Conservation (phyloP, 1,284 basidiomycete genomes). For the Garcileccinum viscosum region DNA sequence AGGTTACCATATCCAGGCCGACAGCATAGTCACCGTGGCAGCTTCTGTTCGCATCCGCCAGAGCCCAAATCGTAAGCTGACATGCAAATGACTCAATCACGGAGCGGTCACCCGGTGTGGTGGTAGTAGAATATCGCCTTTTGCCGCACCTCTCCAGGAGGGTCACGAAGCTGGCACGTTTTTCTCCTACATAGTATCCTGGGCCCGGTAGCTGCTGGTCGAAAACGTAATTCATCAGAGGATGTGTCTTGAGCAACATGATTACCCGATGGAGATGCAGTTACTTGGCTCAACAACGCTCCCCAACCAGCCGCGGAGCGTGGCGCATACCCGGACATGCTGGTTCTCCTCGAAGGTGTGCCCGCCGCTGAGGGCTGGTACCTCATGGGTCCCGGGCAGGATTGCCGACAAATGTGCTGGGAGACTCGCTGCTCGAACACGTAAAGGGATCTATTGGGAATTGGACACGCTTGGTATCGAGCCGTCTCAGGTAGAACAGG, state of each 20-base stretch:
- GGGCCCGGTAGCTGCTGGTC: neutral
- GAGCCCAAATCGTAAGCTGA: neutral
- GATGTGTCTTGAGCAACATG: neutral
- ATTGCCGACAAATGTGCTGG: constrained; percentile 33
- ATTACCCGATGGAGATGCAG: too few relatives aligned
- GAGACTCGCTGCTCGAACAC: constrained; percentile 72
- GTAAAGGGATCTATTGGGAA: constrained; percentile 75
- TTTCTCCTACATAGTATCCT: neutral
- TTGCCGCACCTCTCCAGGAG: neutral
- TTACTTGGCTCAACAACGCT: neutral
- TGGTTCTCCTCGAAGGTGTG: too few relatives aligned
- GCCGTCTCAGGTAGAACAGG: constrained; percentile 60
- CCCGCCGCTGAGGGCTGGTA: constrained; percentile 52
- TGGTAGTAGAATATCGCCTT: neutral
- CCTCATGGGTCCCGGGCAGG: too few relatives aligned
- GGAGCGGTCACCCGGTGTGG: neutral
- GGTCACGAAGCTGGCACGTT: neutral
- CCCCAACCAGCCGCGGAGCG: neutral
- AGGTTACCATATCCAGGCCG: too few relatives aligned
- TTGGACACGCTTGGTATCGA: constrained; percentile 73
- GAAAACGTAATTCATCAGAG: neutral
- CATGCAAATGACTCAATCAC: neutral
- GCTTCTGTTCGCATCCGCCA: neutral
- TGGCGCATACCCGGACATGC: neutral
- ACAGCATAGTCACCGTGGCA: too few relatives aligned